Conservation (phyloP, 176 grass and related monocot genomes). For the Bolboschoenus planiculmis region DNA sequence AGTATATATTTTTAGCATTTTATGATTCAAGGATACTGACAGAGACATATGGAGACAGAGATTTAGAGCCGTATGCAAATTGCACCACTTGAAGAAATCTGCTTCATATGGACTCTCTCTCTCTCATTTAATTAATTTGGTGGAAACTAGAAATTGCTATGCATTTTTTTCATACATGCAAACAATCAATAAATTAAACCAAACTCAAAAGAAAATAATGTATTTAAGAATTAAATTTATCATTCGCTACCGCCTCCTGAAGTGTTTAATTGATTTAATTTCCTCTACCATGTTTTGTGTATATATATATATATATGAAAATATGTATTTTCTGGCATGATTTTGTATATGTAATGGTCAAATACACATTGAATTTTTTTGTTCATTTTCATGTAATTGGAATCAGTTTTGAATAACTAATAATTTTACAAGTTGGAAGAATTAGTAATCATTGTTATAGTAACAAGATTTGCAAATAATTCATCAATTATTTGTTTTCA, state of each 20-base stretch:
- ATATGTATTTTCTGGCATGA: too few species aligned
- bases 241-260: not conserved
- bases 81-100: not conserved
- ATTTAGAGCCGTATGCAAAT: not conserved
- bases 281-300: not conserved
- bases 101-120: not conserved
- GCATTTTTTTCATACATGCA: not conserved
- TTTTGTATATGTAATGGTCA: too few species aligned
- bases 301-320: too few species aligned
- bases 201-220: not conserved
- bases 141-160: not conserved
- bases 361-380: not conserved
- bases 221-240: not conserved
- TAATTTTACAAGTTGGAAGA: not conserved
- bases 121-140: too few species aligned
- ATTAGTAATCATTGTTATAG: not conserved
- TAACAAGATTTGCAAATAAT: not conserved
- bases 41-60: not conserved
- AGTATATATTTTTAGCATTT: too few species aligned
- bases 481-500: not conserved
- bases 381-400: not conserved
- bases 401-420: not conserved
- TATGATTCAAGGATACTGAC: too few species aligned
- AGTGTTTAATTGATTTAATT: not conserved
- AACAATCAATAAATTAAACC: not conserved